Conservation (phyloP, 169 alveolate species). For the Eimeria acervulina region DNA sequence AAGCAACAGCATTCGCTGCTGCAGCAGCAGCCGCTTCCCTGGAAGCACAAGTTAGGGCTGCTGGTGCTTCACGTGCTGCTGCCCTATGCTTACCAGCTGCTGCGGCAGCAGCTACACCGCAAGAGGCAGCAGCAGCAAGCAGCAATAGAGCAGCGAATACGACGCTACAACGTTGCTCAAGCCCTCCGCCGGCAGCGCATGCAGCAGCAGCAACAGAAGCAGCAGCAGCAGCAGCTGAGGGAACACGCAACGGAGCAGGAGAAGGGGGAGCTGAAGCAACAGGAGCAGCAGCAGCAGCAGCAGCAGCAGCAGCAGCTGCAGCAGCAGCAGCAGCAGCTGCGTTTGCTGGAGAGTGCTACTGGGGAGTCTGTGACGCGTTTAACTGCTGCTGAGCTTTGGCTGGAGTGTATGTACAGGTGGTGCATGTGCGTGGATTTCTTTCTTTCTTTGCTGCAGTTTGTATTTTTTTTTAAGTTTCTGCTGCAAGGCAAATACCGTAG, state of each 20-base stretch:
- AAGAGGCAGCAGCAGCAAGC: slow-evolving; percentile 62
- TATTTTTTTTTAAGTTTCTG: slow-evolving; percentile 19
- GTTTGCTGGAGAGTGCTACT: slow-evolving; percentile 6
- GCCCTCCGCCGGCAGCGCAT: slow-evolving; percentile 70
- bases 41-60: slow-evolving; percentile 35
- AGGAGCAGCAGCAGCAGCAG: slow-evolving; percentile 28
- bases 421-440: not conserved
- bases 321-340: not conserved
- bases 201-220: slow-evolving; percentile 67
- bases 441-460: not conserved
- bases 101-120: slow-evolving; percentile 60
- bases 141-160: slow-evolving; percentile 55
- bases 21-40: slow-evolving; percentile 68
- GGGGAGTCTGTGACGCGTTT: slow-evolving; percentile 16
- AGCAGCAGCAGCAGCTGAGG: slow-evolving; percentile 70
- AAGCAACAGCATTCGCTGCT: slow-evolving; percentile 32
- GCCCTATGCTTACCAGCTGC: slow-evolving; percentile 19
- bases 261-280: slow-evolving; percentile 3
- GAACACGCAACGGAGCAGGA: slow-evolving; percentile 1
- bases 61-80: not conserved
- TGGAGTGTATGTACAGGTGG: slow-evolving; percentile 35
- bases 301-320: slow-evolving; percentile 28
- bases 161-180: slow-evolving; percentile 68
- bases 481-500: slow-evolving; percentile 57
- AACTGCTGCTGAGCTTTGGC: slow-evolving; percentile 9